Evolutionary conservation across 257 asterid genomes (phyloP).

Genomic region (Petunia axillaris): DNA sequence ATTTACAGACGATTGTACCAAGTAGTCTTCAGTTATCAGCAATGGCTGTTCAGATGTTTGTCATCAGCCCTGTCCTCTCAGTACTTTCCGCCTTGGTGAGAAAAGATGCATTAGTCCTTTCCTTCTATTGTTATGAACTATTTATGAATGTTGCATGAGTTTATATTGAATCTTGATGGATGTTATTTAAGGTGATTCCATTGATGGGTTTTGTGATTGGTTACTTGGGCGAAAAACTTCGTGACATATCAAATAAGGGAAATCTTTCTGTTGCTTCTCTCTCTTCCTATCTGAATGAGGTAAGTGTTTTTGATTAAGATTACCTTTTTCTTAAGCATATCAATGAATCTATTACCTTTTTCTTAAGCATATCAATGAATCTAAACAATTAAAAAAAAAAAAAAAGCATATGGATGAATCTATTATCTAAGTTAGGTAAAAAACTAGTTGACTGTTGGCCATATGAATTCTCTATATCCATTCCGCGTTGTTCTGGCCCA

Average conservation of each 20-base stretch:
- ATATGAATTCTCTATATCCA: neutral
- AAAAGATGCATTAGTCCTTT: constrained; percentile 9
- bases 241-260: constrained; percentile 61
- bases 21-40: constrained; percentile 73
- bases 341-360: neutral
- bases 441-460: constrained; percentile 8
- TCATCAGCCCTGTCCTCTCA: constrained; percentile 72
- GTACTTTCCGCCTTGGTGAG: constrained; percentile 79
- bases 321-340: neutral
- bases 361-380: constrained; percentile 2
- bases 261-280: constrained; percentile 74
- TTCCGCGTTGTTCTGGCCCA: neutral
- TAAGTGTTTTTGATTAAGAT: constrained; percentile 25
- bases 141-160: constrained; percentile 5
- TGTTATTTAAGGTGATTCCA: constrained; percentile 65
- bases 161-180: constrained; percentile 25
- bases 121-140: neutral
- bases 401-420: neutral
- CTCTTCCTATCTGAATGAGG: constrained; percentile 91
- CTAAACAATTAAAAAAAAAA: neutral
- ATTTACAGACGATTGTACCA: constrained; percentile 70
- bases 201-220: constrained; percentile 66
- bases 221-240: constrained; percentile 84
- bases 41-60: constrained; percentile 84
- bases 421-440: neutral